phyloP scores from a whole-genome alignment of 2,329 filamentous ascomycete genomes.

The Neofusicoccum cordaticola region DNA sequence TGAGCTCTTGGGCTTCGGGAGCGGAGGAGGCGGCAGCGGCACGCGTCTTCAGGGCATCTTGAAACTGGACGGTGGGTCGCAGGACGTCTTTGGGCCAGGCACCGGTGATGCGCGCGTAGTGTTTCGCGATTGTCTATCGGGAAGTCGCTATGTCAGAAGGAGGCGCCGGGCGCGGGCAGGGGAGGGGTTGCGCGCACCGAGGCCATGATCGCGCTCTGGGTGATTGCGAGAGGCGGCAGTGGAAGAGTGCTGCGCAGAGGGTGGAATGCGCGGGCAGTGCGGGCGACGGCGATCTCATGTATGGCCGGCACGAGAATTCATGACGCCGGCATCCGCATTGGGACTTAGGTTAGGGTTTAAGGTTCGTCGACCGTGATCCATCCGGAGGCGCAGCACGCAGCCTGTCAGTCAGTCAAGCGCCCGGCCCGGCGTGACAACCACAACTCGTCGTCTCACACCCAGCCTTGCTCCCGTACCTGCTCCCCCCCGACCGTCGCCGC shows the following conservation, averaged over 20 bases:
- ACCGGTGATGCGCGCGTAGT: slow-evolving; percentile 50
- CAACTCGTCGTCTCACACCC: slow-evolving; percentile 11
- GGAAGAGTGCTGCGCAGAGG: not conserved
- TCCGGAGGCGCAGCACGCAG: slow-evolving; percentile 1
- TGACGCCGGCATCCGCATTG: not conserved
- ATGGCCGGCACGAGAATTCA: not conserved
- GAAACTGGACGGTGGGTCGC: slow-evolving; percentile 48
- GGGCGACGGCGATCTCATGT: not conserved
- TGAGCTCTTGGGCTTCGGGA: slow-evolving; percentile 34
- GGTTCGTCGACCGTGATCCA: not conserved
- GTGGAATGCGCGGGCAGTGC: slow-evolving; percentile 5
- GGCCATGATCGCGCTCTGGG: slow-evolving; percentile 4
- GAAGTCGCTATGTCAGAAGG: not conserved
- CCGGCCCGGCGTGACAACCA: slow-evolving; percentile 8
- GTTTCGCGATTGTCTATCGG: slow-evolving; percentile 38
- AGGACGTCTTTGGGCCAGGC: slow-evolving; percentile 52
- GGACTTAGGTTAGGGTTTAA: not conserved
- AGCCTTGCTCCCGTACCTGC: slow-evolving; percentile 14
- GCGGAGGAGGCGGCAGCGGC: slow-evolving; percentile 23
- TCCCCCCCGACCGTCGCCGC: not conserved
- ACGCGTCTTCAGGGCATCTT: slow-evolving; percentile 42
- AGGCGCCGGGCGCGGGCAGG: not conserved
- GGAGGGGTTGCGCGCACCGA: slow-evolving; percentile 3
- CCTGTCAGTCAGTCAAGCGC: not conserved
- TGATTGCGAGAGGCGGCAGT: not conserved